Evolutionary conservation across 805 yeast species (phyloP).

Genomic region (Metschnikowia vanudenii): DNA sequence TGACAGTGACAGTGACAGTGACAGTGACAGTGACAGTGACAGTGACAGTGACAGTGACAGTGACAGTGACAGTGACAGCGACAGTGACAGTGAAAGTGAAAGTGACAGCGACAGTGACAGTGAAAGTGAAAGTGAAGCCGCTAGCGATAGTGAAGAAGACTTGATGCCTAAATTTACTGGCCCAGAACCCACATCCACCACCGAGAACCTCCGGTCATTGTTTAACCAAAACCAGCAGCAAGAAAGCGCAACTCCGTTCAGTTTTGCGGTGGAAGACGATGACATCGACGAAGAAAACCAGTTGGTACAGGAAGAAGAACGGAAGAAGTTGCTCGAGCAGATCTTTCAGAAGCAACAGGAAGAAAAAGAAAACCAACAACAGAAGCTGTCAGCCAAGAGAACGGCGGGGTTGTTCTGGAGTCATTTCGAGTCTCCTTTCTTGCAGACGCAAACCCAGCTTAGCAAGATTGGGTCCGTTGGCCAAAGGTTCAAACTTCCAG

Average conservation of each 20-base stretch:
- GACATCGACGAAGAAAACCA: conserved; percentile 17
- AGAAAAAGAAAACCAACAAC: conserved; percentile 27
- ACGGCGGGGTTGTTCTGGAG: conserved; percentile 68
- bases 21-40: no score
- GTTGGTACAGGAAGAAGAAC: conserved; percentile 16
- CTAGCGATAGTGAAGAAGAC: conserved; percentile 33
- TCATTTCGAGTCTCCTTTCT: conserved; percentile 82
- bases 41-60: conserved; percentile 9
- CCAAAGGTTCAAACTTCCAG: conserved; percentile 36
- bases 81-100: conserved; percentile 22
- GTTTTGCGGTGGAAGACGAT: conserved; percentile 40
- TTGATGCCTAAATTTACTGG: conserved; percentile 56
- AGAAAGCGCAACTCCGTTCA: conserved; percentile 20
- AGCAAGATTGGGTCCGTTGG: conserved; percentile 48
- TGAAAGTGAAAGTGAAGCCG: conserved; percentile 18
- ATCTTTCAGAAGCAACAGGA: conserved; percentile 33
- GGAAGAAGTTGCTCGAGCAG: conserved; percentile 28
- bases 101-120: no score
- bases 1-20: no score
- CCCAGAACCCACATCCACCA: conserved; percentile 35
- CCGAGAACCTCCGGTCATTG: conserved; percentile 62
- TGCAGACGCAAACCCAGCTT: conserved; percentile 80
- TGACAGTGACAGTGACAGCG: conserved; percentile 22
- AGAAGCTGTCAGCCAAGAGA: conserved; percentile 11
- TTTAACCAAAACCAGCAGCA: conserved; percentile 49